Conservation (phyloP, 768 basidiomycete species). For the Candolleomyces eurysporus region DNA sequence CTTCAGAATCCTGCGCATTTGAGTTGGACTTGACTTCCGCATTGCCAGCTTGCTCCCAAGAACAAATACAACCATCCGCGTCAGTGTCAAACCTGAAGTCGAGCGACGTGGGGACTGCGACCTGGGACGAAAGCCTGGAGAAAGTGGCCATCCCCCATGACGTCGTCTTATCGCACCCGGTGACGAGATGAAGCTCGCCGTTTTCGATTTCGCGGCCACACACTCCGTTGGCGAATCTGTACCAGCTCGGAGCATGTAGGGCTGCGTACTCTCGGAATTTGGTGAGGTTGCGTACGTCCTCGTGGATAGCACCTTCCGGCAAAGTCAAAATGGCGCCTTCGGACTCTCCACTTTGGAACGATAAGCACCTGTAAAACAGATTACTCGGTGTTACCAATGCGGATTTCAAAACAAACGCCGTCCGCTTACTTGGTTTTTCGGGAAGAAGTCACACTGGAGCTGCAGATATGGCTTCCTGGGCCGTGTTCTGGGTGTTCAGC, state of each 20-base stretch:
- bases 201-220: slow-evolving; percentile 21
- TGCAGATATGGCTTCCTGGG: slow-evolving; percentile 14
- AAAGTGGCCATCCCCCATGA: slow-evolving; percentile 27
- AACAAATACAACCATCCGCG: not conserved
- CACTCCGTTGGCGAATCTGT: slow-evolving; percentile 22
- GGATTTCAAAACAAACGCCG: not conserved
- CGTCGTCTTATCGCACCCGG: slow-evolving; percentile 22
- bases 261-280: slow-evolving; percentile 24
- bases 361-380: slow-evolving; percentile 5
- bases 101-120: not conserved
- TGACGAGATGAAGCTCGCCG: slow-evolving; percentile 32
- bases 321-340: slow-evolving; percentile 33
- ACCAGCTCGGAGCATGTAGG: slow-evolving; percentile 27
- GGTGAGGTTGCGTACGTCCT: slow-evolving; percentile 22
- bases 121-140: not conserved
- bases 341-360: slow-evolving; percentile 14
- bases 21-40: slow-evolving; percentile 4
- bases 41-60: slow-evolving; percentile 3
- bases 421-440: not conserved
- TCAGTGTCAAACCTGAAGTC: not conserved
- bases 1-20: not conserved
- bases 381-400: no score
- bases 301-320: slow-evolving; percentile 28
- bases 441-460: slow-evolving; percentile 3
- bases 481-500: slow-evolving; percentile 10